Percentiles rank a stretch among this genome's conserved stretches.
Evolutionary conservation across 495 filamentous ascomycete genomes (phyloP).

Genomic region (Beverwykella pulmonaria): DNA sequence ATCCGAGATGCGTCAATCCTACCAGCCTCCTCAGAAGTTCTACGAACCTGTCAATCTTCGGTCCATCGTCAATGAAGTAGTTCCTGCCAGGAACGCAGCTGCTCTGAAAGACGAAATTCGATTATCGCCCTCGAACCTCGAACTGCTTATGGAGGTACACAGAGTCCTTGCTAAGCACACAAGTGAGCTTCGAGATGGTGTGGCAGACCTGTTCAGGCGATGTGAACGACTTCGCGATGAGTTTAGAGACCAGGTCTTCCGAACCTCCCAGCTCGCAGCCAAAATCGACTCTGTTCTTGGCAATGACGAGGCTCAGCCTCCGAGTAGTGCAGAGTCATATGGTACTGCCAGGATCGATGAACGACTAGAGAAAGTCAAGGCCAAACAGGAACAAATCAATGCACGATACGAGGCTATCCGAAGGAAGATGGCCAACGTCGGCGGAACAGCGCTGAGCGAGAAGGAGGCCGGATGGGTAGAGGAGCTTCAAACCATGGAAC

Average conservation of each 20-base stretch:
- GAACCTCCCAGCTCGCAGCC: conserved; percentile 66
- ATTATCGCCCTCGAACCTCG: conserved; percentile 73
- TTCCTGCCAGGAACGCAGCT: conserved; percentile 61
- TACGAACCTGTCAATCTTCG: conserved; percentile 62
- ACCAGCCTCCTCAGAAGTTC: conserved; percentile 68
- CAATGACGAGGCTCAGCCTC: conserved; percentile 45
- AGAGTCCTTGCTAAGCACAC: conserved; percentile 74
- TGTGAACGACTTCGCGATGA: conserved; percentile 74
- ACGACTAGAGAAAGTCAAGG: conserved; percentile 61
- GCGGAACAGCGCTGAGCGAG: conserved; percentile 64
- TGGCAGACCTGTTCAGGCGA: conserved; percentile 78
- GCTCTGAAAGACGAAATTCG: conserved; percentile 70
- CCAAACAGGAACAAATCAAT: conserved; percentile 61
- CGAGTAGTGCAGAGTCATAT: conserved; percentile 53
- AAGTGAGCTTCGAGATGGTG: conserved; percentile 68
- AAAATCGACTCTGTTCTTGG: conserved; percentile 68
- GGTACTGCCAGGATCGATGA: conserved; percentile 59
- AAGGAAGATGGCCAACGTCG: conserved; percentile 60
- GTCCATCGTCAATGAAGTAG: conserved; percentile 60
- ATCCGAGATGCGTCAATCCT: conserved; percentile 64
- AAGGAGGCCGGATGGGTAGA: conserved; percentile 41
- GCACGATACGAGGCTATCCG: conserved; percentile 66
- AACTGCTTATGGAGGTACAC: conserved; percentile 76
- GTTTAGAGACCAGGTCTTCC: conserved; percentile 69
- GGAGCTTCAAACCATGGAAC: conserved; percentile 48